phyloP scores from a whole-genome alignment of 2,329 filamentous ascomycete species.

The Diaporthe longicolla region DNA sequence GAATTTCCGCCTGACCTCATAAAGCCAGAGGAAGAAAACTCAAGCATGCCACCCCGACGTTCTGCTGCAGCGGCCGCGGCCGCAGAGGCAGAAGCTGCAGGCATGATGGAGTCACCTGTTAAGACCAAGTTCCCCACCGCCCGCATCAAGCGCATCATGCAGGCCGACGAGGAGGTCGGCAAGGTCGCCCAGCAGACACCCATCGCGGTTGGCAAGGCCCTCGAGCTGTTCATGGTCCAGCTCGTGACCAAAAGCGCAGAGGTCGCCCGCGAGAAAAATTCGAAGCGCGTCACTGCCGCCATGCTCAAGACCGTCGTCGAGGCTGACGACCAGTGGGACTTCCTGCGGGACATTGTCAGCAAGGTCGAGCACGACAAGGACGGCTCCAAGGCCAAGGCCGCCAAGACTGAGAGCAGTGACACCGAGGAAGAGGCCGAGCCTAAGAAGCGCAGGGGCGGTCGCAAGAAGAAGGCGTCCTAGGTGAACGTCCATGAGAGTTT shows the following conservation, averaged over 20 bases:
- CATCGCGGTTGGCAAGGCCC: slow-evolving; percentile 93
- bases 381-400: slow-evolving; percentile 47
- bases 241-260: slow-evolving; percentile 90
- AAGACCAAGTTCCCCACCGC: slow-evolving; percentile 97
- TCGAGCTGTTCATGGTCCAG: slow-evolving; percentile 98
- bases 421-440: slow-evolving; percentile 54
- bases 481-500: not conserved
- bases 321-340: slow-evolving; percentile 94
- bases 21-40: slow-evolving; percentile 40
- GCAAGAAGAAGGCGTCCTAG: slow-evolving; percentile 41
- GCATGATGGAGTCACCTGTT: slow-evolving; percentile 78
- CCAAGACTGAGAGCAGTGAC: slow-evolving; percentile 64
- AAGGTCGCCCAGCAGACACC: slow-evolving; percentile 98
- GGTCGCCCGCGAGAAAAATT: slow-evolving; percentile 84
- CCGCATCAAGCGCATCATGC: slow-evolving; percentile 99
- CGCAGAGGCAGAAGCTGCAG: slow-evolving; percentile 54
- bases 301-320: slow-evolving; percentile 94
- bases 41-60: slow-evolving; percentile 58
- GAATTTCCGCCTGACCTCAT: slow-evolving; percentile 45
- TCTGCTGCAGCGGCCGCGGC: slow-evolving; percentile 48
- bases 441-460: slow-evolving; percentile 49
- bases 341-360: slow-evolving; percentile 89
- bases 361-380: slow-evolving; percentile 78
- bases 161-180: slow-evolving; percentile 97
- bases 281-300: slow-evolving; percentile 88